Base-by-base conservation (phyloP, 805 yeast genomes). In the Monosporozyma yasuniensis region DNA sequence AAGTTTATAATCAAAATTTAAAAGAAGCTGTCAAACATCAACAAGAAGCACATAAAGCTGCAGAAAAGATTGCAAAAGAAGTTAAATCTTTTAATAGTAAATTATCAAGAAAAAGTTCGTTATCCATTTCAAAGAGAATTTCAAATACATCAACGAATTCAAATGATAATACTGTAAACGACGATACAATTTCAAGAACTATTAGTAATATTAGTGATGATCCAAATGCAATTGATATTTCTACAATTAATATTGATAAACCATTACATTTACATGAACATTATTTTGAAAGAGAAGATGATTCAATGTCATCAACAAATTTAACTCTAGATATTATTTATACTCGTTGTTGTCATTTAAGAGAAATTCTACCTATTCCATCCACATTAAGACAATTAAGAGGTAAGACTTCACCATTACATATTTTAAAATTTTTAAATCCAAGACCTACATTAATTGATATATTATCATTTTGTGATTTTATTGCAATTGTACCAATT, bases 401-500 rank as follows among this genome's bases (percentile, higher is more conserved):
- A 60, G 87, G 85, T 21, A 81, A 88, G 27, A 76, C 82, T 44
- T 81, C 86, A 0, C 95, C 96, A 3, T 65, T 90, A 22, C 81
- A 87, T 5, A 63, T 78, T 3, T 64, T 90, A 50, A 87, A 84
- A 59, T 71, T 91, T 51, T 71, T 86, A 59, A 90, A 90, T 61
- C 95, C 96, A n/a, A 74, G 80, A 47, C 98, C 98, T 1, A 86
- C 96, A 0, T 70, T 87, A 71, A 82, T 91, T 55, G 98, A 90
- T 68, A 77, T 90, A 22, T 78, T 87, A 53, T 82, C 96, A 3
- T 87, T 91, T 65, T 80, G 95, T 11, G 98, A 90, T 66, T 91
- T 90, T 59, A 72, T 89, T 42, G 71, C 96, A 39, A 82, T 89
- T 50, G 93, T 91, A 0, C 96, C 96, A 0, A 77, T 90, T 30